These are phyloP conservation scores for Xerophyta viscosa DNA, from an alignment of 106 monocot species.

Conservation along the genomic window DNA sequence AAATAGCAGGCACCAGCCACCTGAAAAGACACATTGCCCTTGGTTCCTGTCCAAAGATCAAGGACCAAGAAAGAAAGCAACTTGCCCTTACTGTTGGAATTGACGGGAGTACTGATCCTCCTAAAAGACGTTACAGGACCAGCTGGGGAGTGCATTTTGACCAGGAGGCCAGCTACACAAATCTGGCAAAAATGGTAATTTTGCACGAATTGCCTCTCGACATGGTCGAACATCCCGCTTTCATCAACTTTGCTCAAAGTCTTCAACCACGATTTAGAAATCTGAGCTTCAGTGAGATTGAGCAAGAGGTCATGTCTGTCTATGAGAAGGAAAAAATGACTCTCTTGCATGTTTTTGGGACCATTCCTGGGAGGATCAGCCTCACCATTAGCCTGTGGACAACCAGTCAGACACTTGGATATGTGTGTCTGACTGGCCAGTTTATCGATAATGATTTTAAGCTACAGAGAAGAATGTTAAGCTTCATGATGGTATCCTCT, in stretches of 20 bases:
- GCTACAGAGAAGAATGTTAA: conserved; percentile 65
- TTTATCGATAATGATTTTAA: conserved; percentile 77
- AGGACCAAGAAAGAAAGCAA: conserved; percentile 39
- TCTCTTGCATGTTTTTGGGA: conserved; percentile 36
- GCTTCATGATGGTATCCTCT: conserved; percentile 82
- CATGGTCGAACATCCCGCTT: conserved; percentile 70
- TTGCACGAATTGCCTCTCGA: conserved; percentile 83
- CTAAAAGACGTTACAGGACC: conserved; percentile 63
- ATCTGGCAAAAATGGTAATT: conserved; percentile 91
- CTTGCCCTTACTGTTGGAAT: conserved; percentile 42
- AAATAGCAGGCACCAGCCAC: conserved; percentile 90
- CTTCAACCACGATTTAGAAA: conserved; percentile 80
- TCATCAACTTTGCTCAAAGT: conserved; percentile 55
- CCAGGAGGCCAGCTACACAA: conserved; percentile 41
- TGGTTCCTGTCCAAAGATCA: conserved; percentile 76
- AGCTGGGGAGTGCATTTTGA: conserved; percentile 50
- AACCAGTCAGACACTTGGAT: conserved; percentile 85
- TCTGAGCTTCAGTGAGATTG: conserved; percentile 37
- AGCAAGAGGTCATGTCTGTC: conserved; percentile 47
- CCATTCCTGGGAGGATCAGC: conserved; percentile 61
- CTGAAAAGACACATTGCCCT: conserved; percentile 84
- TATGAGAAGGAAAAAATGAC: conserved; percentile 70
- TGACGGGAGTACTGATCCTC: conserved; percentile 43
- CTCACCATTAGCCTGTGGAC: conserved; percentile 74
- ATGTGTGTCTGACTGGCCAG: conserved; percentile 69